Evolutionary conservation across 2,329 filamentous ascomycete species (phyloP), one percentile per base, ranked within the genome.

Genomic region (Sordariomycetes sp.): DNA sequence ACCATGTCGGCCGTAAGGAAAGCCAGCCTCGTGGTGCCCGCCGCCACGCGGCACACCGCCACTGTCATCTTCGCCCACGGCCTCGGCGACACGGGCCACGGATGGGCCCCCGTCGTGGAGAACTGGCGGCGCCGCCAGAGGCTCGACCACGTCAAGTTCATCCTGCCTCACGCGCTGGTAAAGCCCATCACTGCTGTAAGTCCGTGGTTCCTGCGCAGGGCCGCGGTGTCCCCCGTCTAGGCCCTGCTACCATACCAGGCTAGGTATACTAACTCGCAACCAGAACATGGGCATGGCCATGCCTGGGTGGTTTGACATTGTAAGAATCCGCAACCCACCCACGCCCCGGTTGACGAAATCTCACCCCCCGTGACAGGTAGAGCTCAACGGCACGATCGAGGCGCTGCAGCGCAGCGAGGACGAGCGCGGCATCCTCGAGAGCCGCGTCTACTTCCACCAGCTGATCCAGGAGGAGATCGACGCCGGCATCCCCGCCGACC

Each of bases 41-140:
- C 91, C 48, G 74, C 88, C 36, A 87, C 82, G 67, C 83, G 82
- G 67, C 94, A 97, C 73, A 96, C 94, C 42, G 90, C 90, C 25
- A 96, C 92, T 2, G 87, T 97, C 65, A 97, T 99, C 65, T 90
- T 96, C 72, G 80, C 89, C 56, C 94, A 99, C 70, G 94, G 94
- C 15, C 77, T 99, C 45, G 94, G 94, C 61, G 94, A 97, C 68
- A 86, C 78, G 34, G 88, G 87, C 51, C 76, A 81, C 62, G 88
- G 88, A 63, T 92, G 89, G 91, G 80, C 87, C 52, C 84, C 82
- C 58, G 81, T 94, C 22, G 90, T 94, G 35, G 86, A 95, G 75
- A 90, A 92, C 71, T 96, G 87, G 86, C 84, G 90, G 57, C 79
- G 85, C 36, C 81, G 88, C 55, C 81, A 84, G 69, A 85, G 86